Base-by-base conservation (phyloP, 139 green algal genomes). In the Volvox reticuliferus region DNA sequence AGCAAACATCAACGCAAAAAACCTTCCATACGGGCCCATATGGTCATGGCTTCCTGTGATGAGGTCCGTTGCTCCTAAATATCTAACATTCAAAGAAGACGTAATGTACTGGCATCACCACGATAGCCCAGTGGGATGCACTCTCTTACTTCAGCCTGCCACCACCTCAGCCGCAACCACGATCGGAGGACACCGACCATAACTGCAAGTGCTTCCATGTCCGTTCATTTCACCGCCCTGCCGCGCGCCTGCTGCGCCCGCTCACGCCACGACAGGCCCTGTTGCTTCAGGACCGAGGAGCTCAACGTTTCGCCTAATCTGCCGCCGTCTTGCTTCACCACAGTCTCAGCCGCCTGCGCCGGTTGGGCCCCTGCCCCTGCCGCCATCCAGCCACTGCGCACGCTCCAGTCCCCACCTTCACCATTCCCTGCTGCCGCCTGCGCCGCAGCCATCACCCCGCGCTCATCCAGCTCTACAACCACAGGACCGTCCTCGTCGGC, bases 231-330 rank as follows among this genome's bases (percentile, higher is more conserved):
- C 33, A 19, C 20, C 19, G 85, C 85, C 69, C 50, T 82, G 28
- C n/a, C 35, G 12, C 44, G 37, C 0, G 85, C 85, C 71, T 63
- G 71, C 30, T 75, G 5, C 18, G 86, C 86, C 6, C 86, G 44
- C 71, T 90, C 86, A 55, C 86, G 18, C 86, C 86, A 90, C 0
- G 73, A 84, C 86, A 90, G 6, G 17, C 61, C n/a, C 44, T 82
- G 69, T 36, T 65, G 33, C 19, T 26, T 19, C 37, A 89, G n/a
- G 36, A 89, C 69, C 2, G 69, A n/a, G 9, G 44, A 65, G 71
- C 50, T 61, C 6, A 89, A 68, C 26, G 69, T 89, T 20, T 30
- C 69, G 19, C 17, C 44, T 36, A 89, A 16, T 14, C 67, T 20
- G 33, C 16, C 65, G 65, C 65, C 65, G 65, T 12, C 65, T 28